These are phyloP conservation scores for Trametes hirsuta DNA, from an alignment of 1,284 basidiomycete genomes.

Conservation along the genomic window DNA sequence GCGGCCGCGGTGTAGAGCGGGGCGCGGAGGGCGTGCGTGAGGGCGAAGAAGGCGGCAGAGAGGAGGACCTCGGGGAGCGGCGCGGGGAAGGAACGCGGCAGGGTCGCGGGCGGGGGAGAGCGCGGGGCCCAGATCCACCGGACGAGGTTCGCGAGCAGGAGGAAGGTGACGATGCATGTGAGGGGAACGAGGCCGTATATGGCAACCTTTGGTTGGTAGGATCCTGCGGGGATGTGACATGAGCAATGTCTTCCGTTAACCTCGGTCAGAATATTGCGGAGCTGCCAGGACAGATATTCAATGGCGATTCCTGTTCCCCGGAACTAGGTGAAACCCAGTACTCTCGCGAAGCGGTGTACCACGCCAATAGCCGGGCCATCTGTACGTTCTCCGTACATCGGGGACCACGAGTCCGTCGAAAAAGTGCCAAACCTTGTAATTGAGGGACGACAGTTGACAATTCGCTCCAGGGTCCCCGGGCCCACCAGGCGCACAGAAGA, in stretches of 20 bases:
- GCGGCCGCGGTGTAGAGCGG: slow-evolving; percentile 47
- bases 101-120: slow-evolving; percentile 39
- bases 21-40: slow-evolving; percentile 58
- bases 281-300: no score
- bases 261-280: no score
- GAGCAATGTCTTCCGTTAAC: background rate
- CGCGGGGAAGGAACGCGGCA: slow-evolving; percentile 52
- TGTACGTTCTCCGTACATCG: no score
- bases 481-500: no score
- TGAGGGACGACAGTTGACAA: no score
- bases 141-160: slow-evolving; percentile 53
- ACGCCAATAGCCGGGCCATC: no score
- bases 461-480: no score
- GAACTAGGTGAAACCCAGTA: no score
- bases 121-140: slow-evolving; percentile 46
- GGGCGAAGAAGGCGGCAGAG: slow-evolving; percentile 60
- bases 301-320: no score
- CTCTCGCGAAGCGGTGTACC: no score
- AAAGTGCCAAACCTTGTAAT: no score
- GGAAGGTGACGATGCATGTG: slow-evolving; percentile 50
- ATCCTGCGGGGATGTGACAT: slow-evolving; percentile 45
- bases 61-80: slow-evolving; percentile 63
- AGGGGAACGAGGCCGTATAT: slow-evolving; percentile 62
- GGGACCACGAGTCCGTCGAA: no score
- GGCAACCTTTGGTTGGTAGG: slow-evolving; percentile 53